These are phyloP conservation scores for Amylostereum areolatum DNA, from an alignment of 1,284 basidiomycete species.

Conservation along the genomic window DNA sequence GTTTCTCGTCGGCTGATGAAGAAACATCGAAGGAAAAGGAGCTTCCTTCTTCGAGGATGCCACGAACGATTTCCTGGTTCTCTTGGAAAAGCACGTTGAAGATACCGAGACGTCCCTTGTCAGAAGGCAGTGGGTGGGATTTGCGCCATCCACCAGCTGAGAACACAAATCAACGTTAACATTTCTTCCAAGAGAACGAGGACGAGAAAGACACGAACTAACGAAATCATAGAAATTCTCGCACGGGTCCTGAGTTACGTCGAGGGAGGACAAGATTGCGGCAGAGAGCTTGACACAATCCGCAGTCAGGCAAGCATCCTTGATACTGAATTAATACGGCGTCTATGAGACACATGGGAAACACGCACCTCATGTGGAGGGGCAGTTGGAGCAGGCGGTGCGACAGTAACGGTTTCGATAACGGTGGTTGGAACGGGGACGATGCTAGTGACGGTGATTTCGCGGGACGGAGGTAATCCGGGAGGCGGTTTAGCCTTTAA, in stretches of 20 bases:
- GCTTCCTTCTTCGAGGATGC: conserved; percentile 15
- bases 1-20: conserved; percentile 51
- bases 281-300: conserved; percentile 85
- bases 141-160: conserved; percentile 80
- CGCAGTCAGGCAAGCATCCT: conserved; percentile 70
- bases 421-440: conserved; percentile 18
- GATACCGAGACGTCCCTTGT: conserved; percentile 65
- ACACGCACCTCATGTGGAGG: conserved; percentile 41
- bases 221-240: conserved; percentile 94
- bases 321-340: conserved; percentile 8
- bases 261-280: conserved; percentile 76
- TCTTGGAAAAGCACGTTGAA: conserved; percentile 58
- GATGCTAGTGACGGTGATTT: conserved; percentile 21
- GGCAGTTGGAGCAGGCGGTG: conserved; percentile 34
- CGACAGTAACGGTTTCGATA: conserved; percentile 21
- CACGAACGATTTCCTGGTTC: conserved; percentile 56
- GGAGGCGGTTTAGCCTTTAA: conserved; percentile 26
- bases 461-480: conserved; percentile 1
- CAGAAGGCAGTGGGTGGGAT: conserved; percentile 77
- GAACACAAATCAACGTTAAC: conserved; percentile 4
- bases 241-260: conserved; percentile 85
- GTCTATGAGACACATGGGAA: background rate
- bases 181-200: conserved; percentile 3
- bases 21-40: conserved; percentile 18
- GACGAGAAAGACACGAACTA: conserved; percentile 43